Evolutionary conservation across 2,329 filamentous ascomycete genomes (phyloP).

Genomic region (Sporothrix variecibatus): DNA sequence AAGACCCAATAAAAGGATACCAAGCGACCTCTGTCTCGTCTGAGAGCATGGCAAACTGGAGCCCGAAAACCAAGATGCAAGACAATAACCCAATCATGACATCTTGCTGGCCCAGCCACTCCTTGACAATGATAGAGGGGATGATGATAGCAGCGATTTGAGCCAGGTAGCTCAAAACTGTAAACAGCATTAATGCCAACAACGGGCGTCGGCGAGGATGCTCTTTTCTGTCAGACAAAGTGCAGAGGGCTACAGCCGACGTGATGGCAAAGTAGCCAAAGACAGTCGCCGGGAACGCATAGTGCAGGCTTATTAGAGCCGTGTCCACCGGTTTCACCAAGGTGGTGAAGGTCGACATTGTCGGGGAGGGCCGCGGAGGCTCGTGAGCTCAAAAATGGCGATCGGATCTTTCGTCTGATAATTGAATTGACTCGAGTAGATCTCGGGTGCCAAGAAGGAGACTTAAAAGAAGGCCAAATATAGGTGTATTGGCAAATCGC

Average conservation of each 20-base stretch:
- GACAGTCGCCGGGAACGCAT: slow-evolving; percentile 58
- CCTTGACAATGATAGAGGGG: slow-evolving; percentile 39
- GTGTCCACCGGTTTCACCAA: slow-evolving; percentile 33
- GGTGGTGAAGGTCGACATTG: background rate
- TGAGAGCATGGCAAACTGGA: slow-evolving; percentile 57
- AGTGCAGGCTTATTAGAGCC: slow-evolving; percentile 52
- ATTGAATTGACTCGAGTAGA: background rate
- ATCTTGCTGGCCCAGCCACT: slow-evolving; percentile 50
- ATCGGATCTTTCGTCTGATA: background rate
- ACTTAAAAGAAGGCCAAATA: background rate
- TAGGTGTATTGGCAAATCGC: background rate
- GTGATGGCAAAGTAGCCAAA: slow-evolving; percentile 60
- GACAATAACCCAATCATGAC: slow-evolving; percentile 60
- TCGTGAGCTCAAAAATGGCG: background rate
- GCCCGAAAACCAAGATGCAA: slow-evolving; percentile 64
- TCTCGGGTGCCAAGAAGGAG: background rate
- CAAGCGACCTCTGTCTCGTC: slow-evolving; percentile 56
- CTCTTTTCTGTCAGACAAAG: slow-evolving; percentile 44
- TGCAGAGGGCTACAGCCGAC: slow-evolving; percentile 54
- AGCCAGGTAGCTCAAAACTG: slow-evolving; percentile 50
- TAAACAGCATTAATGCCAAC: slow-evolving; percentile 46
- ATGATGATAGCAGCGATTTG: slow-evolving; percentile 48
- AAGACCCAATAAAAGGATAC: slow-evolving; percentile 66
- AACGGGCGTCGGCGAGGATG: slow-evolving; percentile 48
- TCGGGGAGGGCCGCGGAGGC: background rate